Conservation (phyloP, 495 filamentous ascomycete species). For the Penicillium mononematosum region DNA sequence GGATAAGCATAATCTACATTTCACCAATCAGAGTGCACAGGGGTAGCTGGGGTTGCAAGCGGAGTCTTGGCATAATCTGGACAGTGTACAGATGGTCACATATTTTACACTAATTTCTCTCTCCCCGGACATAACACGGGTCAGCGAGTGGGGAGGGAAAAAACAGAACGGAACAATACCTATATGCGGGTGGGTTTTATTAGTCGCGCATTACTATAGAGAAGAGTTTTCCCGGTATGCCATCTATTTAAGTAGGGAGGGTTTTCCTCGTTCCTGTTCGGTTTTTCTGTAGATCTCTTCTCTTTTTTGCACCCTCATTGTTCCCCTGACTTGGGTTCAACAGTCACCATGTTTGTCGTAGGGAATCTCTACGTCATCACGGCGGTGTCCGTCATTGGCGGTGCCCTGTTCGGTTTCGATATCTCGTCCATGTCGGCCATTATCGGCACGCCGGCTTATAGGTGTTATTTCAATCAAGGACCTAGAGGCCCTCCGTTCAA, state of each 20-base stretch:
- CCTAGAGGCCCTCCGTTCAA: constrained; percentile 31
- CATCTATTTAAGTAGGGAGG: constrained; percentile 9
- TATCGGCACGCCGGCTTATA: constrained; percentile 44
- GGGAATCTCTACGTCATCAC: constrained; percentile 75
- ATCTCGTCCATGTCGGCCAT: constrained; percentile 77
- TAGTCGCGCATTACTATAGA: background rate
- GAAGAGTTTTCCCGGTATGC: constrained; percentile 4
- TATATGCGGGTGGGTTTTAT: background rate
- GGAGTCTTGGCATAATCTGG: constrained; percentile 20
- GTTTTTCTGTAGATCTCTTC: background rate
- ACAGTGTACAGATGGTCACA: background rate
- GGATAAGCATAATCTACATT: background rate
- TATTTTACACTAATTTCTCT: constrained; percentile 8
- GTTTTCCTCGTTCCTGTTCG: background rate
- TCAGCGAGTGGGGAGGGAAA: background rate
- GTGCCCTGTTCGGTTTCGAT: constrained; percentile 81
- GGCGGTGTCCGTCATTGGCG: constrained; percentile 73
- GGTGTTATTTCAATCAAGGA: constrained; percentile 64
- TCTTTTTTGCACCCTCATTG: background rate
- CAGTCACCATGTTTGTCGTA: constrained; percentile 39
- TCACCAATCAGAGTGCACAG: constrained; percentile 12
- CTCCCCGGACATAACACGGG: constrained; percentile 9
- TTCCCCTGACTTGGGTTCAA: constrained; percentile 13
- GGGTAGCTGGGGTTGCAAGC: constrained; percentile 20
- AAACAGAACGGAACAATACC: constrained; percentile 2